Conservation (phyloP, 2,329 filamentous ascomycete species). For the Colletotrichum cuscutae region DNA sequence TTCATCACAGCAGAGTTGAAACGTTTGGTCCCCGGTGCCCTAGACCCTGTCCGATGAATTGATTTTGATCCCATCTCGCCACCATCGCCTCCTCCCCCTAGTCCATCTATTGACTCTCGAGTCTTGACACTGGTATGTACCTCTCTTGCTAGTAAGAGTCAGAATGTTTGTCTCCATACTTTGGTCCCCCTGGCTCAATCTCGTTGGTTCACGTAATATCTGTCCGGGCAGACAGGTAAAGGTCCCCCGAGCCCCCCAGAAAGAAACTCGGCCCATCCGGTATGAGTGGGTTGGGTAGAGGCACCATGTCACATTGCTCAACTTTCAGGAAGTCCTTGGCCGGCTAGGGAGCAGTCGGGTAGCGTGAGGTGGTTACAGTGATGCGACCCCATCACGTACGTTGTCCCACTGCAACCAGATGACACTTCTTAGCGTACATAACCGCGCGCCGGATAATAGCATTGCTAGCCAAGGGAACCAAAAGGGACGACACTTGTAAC, state of each 20-base stretch:
- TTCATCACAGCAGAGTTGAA: not conserved
- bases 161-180: not conserved
- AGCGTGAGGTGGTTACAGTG: not conserved
- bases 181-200: not conserved
- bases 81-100: slow-evolving; percentile 5
- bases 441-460: not conserved
- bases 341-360: not conserved
- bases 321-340: not conserved
- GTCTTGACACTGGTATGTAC: not conserved
- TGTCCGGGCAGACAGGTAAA: not conserved
- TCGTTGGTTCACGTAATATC: not conserved
- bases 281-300: not conserved
- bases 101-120: not conserved
- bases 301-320: not conserved
- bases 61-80: not conserved
- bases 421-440: not conserved
- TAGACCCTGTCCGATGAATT: slow-evolving; percentile 1
- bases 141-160: not conserved
- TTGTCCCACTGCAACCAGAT: not conserved
- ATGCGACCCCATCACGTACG: not conserved
- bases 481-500: not conserved
- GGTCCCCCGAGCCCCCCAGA: not conserved
- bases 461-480: not conserved
- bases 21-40: not conserved
- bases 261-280: not conserved